These are phyloP conservation scores for Solanum chilense DNA, from an alignment of 257 asterid genomes.

Conservation along the genomic window DNA sequence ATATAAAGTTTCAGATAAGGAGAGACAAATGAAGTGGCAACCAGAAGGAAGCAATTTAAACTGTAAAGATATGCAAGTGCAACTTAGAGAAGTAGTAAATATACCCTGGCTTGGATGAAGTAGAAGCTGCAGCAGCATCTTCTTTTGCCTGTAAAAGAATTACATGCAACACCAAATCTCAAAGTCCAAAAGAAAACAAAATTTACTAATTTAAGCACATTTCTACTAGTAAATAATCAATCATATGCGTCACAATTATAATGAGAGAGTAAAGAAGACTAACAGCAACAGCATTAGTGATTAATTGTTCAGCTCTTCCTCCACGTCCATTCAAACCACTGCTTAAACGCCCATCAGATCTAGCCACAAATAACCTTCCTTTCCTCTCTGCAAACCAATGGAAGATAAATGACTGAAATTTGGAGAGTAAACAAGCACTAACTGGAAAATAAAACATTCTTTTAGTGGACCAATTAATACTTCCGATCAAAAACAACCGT, in stretches of 20 bases:
- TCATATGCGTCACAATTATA: background rate
- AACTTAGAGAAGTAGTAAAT: conserved; percentile 1
- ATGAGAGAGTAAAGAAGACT: conserved; percentile 5
- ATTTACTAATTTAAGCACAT: background rate
- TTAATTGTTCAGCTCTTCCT: conserved; percentile 16
- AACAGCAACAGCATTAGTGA: conserved; percentile 51
- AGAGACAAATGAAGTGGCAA: background rate
- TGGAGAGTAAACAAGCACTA: background rate
- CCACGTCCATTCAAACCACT: conserved; percentile 16
- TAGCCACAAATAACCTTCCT: conserved; percentile 11
- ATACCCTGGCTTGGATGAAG: conserved; percentile 60
- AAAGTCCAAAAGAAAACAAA: background rate
- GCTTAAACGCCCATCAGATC: conserved; percentile 28
- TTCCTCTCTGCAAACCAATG: conserved; percentile 32
- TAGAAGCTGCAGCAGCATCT: conserved; percentile 28
- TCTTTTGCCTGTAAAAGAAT: conserved; percentile 26
- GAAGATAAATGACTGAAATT: background rate
- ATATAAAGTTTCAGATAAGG: background rate
- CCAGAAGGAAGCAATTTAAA: background rate
- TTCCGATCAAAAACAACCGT: background rate
- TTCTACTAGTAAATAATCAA: background rate
- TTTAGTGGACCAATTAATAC: background rate
- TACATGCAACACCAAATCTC: background rate
- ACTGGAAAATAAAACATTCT: background rate
- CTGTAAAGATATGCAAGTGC: background rate